Percentiles rank a stretch among this genome's conserved stretches.
phyloP scores from a whole-genome alignment of 2,329 filamentous ascomycete genomes.

The Pyrenophora seminiperda region DNA sequence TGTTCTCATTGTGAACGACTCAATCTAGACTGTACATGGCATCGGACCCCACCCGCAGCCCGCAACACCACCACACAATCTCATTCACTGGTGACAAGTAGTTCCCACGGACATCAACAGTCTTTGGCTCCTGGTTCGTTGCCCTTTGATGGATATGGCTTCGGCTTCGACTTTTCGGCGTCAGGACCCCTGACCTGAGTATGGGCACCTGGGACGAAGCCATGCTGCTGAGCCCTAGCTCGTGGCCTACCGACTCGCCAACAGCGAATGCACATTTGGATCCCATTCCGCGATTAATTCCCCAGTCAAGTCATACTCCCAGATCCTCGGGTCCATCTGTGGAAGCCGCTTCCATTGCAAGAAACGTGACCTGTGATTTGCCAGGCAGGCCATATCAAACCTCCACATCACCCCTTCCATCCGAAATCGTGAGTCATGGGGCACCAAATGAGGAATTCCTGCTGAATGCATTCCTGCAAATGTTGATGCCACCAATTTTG shows the following conservation, averaged over 20 bases:
- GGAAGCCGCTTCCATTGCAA: conserved; percentile 9
- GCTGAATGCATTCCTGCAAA: conserved; percentile 57
- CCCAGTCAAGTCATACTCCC: conserved; percentile 17
- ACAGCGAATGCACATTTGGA: conserved; percentile 18
- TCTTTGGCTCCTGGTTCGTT: conserved; percentile 18
- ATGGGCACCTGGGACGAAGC: conserved; percentile 40
- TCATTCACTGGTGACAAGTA: conserved; percentile 23
- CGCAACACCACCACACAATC: conserved; percentile 24
- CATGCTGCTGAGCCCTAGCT: conserved; percentile 40
- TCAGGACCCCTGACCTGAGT: conserved; percentile 28
- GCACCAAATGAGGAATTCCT: conserved; percentile 46
- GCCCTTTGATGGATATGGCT: conserved; percentile 26
- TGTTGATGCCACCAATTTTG: conserved; percentile 59
- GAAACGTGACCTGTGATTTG: conserved; percentile 20
- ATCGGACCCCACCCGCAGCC: conserved; percentile 28
- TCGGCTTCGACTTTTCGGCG: conserved; percentile 34
- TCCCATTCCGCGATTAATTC: conserved; percentile 27
- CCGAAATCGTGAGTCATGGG: conserved; percentile 28
- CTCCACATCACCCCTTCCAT: conserved; percentile 39
- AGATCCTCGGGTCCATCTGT: conserved; percentile 14
- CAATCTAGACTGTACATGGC: conserved; percentile 60
- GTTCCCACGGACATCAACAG: conserved; percentile 18
- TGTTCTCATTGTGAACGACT: conserved; percentile 61
- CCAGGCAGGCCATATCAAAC: conserved; percentile 26
- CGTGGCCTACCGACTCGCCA: conserved; percentile 35